Conservation (phyloP, 345 rosid species). For the Brassica juncea region DNA sequence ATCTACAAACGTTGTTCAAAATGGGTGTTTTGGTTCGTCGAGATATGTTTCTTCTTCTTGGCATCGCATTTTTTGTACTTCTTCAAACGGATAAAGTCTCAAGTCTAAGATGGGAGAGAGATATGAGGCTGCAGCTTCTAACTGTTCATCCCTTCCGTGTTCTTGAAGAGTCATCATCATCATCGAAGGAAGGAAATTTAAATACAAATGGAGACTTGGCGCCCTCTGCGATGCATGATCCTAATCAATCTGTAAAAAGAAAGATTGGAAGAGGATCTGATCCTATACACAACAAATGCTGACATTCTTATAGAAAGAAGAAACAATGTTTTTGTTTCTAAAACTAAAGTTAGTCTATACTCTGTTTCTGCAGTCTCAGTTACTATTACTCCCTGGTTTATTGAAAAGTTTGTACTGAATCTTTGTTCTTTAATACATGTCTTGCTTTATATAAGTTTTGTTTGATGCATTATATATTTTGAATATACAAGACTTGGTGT, state of each 20-base stretch:
- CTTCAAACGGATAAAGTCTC: conserved; percentile 47
- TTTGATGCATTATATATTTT: background rate
- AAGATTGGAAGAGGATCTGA: conserved; percentile 71
- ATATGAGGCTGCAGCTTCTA: conserved; percentile 33
- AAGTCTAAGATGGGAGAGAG: conserved; percentile 49
- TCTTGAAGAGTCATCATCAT: conserved; percentile 40
- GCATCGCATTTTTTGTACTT: conserved; percentile 43
- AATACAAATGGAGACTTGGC: conserved; percentile 42
- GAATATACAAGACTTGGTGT: conserved; percentile 6
- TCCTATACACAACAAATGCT: conserved; percentile 86
- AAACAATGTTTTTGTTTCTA: background rate
- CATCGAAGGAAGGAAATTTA: conserved; percentile 37
- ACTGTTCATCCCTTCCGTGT: conserved; percentile 41
- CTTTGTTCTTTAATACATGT: conserved; percentile 3
- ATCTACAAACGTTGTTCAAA: conserved; percentile 27
- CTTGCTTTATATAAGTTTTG: background rate
- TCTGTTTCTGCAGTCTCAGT: background rate
- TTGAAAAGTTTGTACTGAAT: background rate
- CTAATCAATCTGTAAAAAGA: conserved; percentile 67
- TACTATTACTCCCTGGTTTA: conserved; percentile 10
- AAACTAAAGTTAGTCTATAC: conserved; percentile 14
- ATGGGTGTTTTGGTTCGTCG: conserved; percentile 45
- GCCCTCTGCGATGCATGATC: conserved; percentile 54
- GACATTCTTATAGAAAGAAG: conserved; percentile 17
- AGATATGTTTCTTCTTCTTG: conserved; percentile 47